Conservation (phyloP, 148 eudicot species). For the Selenicereus undatus region DNA sequence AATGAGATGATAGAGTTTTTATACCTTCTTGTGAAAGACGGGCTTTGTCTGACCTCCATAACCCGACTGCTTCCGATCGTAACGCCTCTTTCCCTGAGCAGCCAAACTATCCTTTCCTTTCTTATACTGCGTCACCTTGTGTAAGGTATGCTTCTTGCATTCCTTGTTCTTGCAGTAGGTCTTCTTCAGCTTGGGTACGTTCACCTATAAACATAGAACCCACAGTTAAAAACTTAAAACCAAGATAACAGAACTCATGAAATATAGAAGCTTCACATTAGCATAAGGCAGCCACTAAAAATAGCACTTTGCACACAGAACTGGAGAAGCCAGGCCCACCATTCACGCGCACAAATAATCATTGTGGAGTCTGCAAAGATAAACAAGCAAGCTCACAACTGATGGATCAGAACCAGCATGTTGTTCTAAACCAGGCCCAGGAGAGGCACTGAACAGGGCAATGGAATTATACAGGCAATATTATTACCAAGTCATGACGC, state of each 20-base stretch:
- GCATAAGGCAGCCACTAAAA: too few species aligned
- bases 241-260: neutral
- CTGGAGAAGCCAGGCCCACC: too few species aligned
- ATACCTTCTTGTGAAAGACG: slow-evolving; percentile 72
- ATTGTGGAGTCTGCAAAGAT: neutral
- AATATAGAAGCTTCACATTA: neutral
- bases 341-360: too few species aligned
- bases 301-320: neutral
- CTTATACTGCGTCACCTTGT: slow-evolving; percentile 79
- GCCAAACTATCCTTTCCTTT: slow-evolving; percentile 84
- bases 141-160: slow-evolving; percentile 70
- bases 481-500: neutral
- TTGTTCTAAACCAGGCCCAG: neutral
- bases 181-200: slow-evolving; percentile 79
- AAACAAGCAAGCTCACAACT: neutral
- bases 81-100: slow-evolving; percentile 76
- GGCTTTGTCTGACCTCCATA: slow-evolving; percentile 90
- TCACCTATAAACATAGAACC: slow-evolving; percentile 42
- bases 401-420: neutral
- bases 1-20: neutral
- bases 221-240: neutral
- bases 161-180: slow-evolving; percentile 81
- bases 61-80: slow-evolving; percentile 77
- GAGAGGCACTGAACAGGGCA: neutral
- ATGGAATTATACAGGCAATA: neutral